A percentile compares a stretch with the other conserved stretches of the same genome.
These are phyloP conservation scores for Lepidium sativum DNA, from an alignment of 345 rosid species.

Conservation along the genomic window DNA sequence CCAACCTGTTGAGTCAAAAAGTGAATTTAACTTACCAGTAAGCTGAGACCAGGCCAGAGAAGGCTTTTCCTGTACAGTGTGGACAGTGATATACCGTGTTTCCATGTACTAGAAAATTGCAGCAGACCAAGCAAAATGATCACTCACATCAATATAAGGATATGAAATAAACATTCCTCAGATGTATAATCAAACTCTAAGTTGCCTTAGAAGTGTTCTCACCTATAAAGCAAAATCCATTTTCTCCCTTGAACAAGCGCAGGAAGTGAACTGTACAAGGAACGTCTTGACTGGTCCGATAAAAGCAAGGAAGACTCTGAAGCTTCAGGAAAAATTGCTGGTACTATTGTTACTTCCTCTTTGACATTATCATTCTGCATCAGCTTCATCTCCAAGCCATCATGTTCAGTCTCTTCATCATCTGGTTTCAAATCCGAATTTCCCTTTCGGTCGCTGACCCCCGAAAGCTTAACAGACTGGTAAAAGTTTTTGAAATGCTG, in stretches of 20 bases:
- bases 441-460: constrained; percentile 39
- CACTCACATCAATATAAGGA: neutral
- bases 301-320: constrained; percentile 92
- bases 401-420: constrained; percentile 31
- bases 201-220: neutral
- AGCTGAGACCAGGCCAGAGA: constrained; percentile 91
- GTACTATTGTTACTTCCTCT: constrained; percentile 26
- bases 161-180: neutral
- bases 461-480: constrained; percentile 45
- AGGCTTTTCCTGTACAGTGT: constrained; percentile 87
- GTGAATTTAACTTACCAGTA: constrained; percentile 48
- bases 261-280: constrained; percentile 71
- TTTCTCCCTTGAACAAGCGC: constrained; percentile 84
- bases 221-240: constrained; percentile 96
- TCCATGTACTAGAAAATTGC: constrained; percentile 69
- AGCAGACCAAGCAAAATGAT: constrained; percentile 1
- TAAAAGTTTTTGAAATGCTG: constrained; percentile 54
- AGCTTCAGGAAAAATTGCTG: constrained; percentile 24
- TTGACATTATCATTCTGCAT: constrained; percentile 33
- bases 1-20: neutral
- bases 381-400: constrained; percentile 54
- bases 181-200: neutral
- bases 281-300: constrained; percentile 47
- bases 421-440: constrained; percentile 33
- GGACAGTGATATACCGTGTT: constrained; percentile 90